phyloP scores from a whole-genome alignment of 1,284 basidiomycete species.

The Rhodotorula sp. region DNA sequence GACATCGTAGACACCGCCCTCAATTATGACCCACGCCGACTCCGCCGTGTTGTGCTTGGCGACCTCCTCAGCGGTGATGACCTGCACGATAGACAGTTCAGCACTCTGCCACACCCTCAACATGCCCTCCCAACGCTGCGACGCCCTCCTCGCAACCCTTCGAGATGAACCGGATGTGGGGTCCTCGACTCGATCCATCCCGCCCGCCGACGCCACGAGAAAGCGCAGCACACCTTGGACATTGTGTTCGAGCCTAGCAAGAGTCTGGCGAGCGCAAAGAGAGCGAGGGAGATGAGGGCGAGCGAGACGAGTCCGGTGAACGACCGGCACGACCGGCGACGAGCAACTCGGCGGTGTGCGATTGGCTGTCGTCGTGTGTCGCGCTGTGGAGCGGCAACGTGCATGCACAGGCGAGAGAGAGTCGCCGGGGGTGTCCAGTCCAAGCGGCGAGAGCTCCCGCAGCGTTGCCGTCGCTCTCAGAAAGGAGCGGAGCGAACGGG shows the following conservation, averaged over 20 bases:
- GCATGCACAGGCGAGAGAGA: too few species aligned
- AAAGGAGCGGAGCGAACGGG: too few species aligned
- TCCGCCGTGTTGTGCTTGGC: constrained; percentile 52
- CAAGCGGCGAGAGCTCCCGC: too few species aligned
- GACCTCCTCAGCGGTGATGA: constrained; percentile 56
- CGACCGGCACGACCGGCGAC: too few species aligned
- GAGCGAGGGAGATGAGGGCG: not conserved
- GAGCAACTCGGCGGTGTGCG: too few species aligned
- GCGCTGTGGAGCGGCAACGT: too few species aligned
- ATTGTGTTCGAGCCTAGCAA: not conserved
- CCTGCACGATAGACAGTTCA: not conserved
- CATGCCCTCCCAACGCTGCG: not conserved
- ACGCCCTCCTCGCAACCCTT: not conserved
- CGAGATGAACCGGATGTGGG: not conserved
- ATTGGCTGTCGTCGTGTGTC: too few species aligned
- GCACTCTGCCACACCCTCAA: too few species aligned
- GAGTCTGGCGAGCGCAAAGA: not conserved
- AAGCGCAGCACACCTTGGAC: constrained; percentile 1
- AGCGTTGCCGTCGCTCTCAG: too few species aligned
- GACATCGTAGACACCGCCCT: constrained; percentile 61
- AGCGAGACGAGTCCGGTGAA: not conserved
- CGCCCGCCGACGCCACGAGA: too few species aligned
- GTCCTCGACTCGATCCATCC: too few species aligned
- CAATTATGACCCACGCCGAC: constrained; percentile 62
- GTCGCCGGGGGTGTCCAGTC: too few species aligned